Evolutionary conservation across 768 basidiomycete species (phyloP).

Genomic region (Phaeotremella skinneri): DNA sequence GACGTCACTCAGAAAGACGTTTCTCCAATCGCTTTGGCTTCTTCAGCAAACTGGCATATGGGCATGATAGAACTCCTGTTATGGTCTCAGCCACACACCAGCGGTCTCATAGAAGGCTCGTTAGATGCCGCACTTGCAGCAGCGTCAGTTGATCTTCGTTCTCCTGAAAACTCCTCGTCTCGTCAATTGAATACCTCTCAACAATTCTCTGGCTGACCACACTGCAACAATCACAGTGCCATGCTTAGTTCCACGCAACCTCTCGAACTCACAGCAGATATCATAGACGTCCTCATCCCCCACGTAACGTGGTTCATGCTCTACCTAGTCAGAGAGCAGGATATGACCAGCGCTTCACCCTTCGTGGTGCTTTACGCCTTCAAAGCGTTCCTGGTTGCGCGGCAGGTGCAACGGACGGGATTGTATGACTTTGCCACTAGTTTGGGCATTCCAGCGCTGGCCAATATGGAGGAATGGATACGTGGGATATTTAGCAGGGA

Average conservation of each 20-base stretch:
- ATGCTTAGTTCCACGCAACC: constrained; percentile 13
- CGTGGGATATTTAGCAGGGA: constrained; percentile 17
- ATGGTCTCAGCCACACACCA: constrained; percentile 37
- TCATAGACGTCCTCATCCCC: constrained; percentile 16
- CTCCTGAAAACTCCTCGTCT: background rate
- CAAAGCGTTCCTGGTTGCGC: constrained; percentile 34
- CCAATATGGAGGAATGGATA: constrained; percentile 27
- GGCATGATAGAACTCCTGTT: constrained; percentile 36
- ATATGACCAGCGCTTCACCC: constrained; percentile 2
- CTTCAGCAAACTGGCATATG: constrained; percentile 33
- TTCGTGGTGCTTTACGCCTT: constrained; percentile 39
- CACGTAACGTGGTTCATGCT: constrained; percentile 33
- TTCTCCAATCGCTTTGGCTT: background rate
- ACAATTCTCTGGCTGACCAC: no score
- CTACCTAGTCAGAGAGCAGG: constrained; percentile 19
- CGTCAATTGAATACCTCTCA: no score
- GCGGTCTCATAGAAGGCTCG: constrained; percentile 34
- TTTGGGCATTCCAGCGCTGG: constrained; percentile 9
- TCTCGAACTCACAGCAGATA: constrained; percentile 13
- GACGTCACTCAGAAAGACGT: background rate
- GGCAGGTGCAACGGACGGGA: constrained; percentile 27
- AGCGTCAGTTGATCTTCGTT: no score
- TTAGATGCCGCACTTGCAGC: constrained; percentile 42
- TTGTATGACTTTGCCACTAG: background rate
- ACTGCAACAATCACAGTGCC: no score